Percentiles rank a stretch among this genome's conserved stretches.
Conservation (phyloP, 176 grass and related monocot genomes). For the Sorghum bicolor region Sorghum_bicolor_NCBIv3 NC_012875.2:51564001-51564500, state of each 20-base stretch:
- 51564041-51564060: constrained; percentile 41
- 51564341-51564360: constrained; percentile 48
- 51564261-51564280: constrained; percentile 63
- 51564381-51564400: constrained; percentile 47
- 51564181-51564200: constrained; percentile 87
- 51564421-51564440: constrained; percentile 56
- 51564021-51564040: constrained; percentile 43
- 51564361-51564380: constrained; percentile 45
- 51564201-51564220: constrained; percentile 60
- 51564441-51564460: constrained; percentile 75
- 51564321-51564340: constrained; percentile 51
- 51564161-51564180: constrained; percentile 97
- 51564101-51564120: constrained; percentile 92
- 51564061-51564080: constrained; percentile 49
- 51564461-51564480: constrained; percentile 24
- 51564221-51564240: constrained; percentile 44
- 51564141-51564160: constrained; percentile 92
- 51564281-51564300: constrained; percentile 52
- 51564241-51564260: constrained; percentile 56
- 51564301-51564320: constrained; percentile 40
- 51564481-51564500: constrained; percentile 34
- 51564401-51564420: constrained; percentile 56
- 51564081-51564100: constrained; percentile 56
- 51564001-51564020: constrained; percentile 32
- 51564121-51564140: constrained; percentile 96